phyloP scores from a whole-genome alignment of 805 yeast genomes.

The Zygotorulaspora sp. region DNA sequence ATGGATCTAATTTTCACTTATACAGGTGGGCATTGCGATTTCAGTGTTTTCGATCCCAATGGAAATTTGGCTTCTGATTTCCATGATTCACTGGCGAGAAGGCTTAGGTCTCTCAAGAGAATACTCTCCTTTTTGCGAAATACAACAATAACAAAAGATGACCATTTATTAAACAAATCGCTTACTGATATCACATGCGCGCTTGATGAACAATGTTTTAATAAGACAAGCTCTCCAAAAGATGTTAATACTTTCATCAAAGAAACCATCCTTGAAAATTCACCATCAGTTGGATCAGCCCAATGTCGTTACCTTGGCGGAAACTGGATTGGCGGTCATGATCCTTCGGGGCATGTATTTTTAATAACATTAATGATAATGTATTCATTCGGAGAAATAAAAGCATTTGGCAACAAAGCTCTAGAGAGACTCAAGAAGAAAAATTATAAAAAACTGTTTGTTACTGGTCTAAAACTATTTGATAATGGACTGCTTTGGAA shows the following conservation, averaged over 20 bases:
- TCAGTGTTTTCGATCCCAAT: conserved; percentile 23
- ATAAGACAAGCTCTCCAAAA: conserved; percentile 7
- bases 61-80: conserved; percentile 16
- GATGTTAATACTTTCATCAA: conserved; percentile 17
- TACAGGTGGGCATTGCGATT: conserved; percentile 77
- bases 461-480: conserved; percentile 7
- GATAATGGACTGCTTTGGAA: conserved; percentile 16
- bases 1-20: conserved; percentile 79
- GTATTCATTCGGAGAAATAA: conserved; percentile 59
- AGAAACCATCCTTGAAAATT: conserved; percentile 13
- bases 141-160: conserved; percentile 1
- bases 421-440: conserved; percentile 4
- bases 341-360: conserved; percentile 93
- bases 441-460: not conserved
- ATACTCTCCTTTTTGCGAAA: conserved; percentile 12
- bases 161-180: conserved; percentile 6
- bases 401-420: conserved; percentile 19
- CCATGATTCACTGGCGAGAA: conserved; percentile 19
- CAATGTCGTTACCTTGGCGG: conserved; percentile 60
- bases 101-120: conserved; percentile 14
- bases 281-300: conserved; percentile 34
- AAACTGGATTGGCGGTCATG: conserved; percentile 81
- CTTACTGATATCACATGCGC: conserved; percentile 11
- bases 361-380: conserved; percentile 43
- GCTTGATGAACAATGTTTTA: conserved; percentile 6